These are phyloP conservation scores for Rhodotorula sp. DNA, from an alignment of 1,284 basidiomycete species.

Conservation along the genomic window DNA sequence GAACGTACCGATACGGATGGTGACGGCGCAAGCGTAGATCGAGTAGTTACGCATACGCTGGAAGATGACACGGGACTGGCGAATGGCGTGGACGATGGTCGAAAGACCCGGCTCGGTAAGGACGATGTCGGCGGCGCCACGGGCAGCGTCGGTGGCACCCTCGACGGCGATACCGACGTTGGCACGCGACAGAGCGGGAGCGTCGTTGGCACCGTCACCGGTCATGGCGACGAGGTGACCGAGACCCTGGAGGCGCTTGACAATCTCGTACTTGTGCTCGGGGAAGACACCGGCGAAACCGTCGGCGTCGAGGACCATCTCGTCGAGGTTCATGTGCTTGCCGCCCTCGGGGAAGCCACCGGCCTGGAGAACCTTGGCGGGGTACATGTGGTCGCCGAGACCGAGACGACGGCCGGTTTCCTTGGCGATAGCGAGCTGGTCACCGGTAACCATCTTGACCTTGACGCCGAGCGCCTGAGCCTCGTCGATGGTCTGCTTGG, in stretches of 20 bases:
- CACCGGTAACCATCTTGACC: constrained; percentile 99
- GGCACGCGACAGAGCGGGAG: constrained; percentile 87
- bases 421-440: constrained; percentile 98
- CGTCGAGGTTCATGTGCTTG: constrained; percentile 76
- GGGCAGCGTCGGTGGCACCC: constrained; percentile 92
- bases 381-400: constrained; percentile 95
- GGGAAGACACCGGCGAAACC: constrained; percentile 96
- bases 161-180: constrained; percentile 98
- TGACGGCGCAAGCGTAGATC: constrained; percentile 57
- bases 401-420: constrained; percentile 98
- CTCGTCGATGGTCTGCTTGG: constrained; percentile 97
- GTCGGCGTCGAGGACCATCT: constrained; percentile 84
- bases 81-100: constrained; percentile 94
- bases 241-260: constrained; percentile 90
- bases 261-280: constrained; percentile 80
- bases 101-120: constrained; percentile 93
- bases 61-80: constrained; percentile 93
- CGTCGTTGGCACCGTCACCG: constrained; percentile 96
- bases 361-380: constrained; percentile 90
- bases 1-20: constrained; percentile 38
- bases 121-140: constrained; percentile 93
- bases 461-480: constrained; percentile 92
- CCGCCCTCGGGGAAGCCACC: constrained; percentile 72
- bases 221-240: constrained; percentile 58
- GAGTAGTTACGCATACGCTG: constrained; percentile 97